A percentile compares a stretch with the other conserved stretches of the same genome.
Evolutionary conservation across 352 stramenopile species (phyloP).

Genomic region (Pelagophyceae sp.): DNA sequence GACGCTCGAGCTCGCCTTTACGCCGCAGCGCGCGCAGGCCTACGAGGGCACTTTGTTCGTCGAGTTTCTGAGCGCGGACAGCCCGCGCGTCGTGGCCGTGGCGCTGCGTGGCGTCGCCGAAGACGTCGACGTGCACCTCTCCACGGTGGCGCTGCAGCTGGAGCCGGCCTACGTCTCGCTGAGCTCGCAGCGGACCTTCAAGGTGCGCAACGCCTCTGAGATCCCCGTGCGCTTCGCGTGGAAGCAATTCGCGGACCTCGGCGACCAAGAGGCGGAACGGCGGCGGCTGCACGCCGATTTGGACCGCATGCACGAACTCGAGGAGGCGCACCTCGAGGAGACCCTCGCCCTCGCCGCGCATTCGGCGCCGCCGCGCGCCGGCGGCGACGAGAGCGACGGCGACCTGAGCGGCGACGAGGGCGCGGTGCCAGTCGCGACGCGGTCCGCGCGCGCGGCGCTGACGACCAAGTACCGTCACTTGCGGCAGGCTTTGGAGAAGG

Average conservation of each 20-base stretch:
- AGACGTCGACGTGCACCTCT: constrained; percentile 80
- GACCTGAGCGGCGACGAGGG: constrained; percentile 27
- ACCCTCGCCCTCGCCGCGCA: neutral
- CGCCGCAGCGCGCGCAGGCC: constrained; percentile 27
- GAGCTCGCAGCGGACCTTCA: constrained; percentile 69
- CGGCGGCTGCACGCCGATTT: constrained; percentile 67
- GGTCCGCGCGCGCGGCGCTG: constrained; percentile 41
- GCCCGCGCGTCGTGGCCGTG: constrained; percentile 46
- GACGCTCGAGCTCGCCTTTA: constrained; percentile 52
- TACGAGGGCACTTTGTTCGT: constrained; percentile 65
- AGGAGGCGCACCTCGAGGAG: constrained; percentile 28
- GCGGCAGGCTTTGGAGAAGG: constrained; percentile 68
- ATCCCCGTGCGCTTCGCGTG: constrained; percentile 77
- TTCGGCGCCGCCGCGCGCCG: constrained; percentile 22
- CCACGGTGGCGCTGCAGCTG: constrained; percentile 63
- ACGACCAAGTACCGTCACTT: constrained; percentile 80
- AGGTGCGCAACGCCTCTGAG: constrained; percentile 83
- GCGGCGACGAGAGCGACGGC: constrained; percentile 28
- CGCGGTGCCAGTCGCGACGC: constrained; percentile 12
- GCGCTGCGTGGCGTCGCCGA: constrained; percentile 56
- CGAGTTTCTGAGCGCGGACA: constrained; percentile 62
- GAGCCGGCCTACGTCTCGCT: constrained; percentile 80
- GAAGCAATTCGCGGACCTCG: constrained; percentile 67
- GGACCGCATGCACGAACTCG: constrained; percentile 62
- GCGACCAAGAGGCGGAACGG: constrained; percentile 67